Evolutionary conservation across 306 rosid species (phyloP).

Genomic region (Vachellia pachyceras): DNA sequence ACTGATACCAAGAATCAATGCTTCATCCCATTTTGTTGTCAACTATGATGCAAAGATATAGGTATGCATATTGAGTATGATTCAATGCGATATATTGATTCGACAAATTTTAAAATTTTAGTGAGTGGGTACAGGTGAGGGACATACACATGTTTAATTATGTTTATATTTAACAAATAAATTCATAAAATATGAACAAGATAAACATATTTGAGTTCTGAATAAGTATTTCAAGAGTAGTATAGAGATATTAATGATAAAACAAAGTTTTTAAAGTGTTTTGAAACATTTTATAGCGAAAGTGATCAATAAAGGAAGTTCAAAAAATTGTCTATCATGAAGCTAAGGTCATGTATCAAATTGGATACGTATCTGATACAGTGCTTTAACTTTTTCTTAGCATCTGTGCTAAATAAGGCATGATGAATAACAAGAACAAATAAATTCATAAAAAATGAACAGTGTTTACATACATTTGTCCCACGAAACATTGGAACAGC

Average conservation of each 20-base stretch:
- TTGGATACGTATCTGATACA: not conserved
- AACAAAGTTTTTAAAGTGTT: not conserved
- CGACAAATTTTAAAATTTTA: not conserved
- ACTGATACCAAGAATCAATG: constrained; percentile 53
- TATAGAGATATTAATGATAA: not conserved
- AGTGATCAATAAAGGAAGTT: no score
- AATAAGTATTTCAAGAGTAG: not conserved
- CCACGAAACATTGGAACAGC: constrained; percentile 64
- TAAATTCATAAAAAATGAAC: constrained; percentile 42
- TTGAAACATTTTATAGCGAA: not conserved
- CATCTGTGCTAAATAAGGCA: not conserved
- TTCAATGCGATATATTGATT: not conserved
- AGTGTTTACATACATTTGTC: constrained; percentile 69
- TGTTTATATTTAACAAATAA: not conserved
- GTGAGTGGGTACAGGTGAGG: not conserved
- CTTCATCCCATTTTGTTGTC: constrained; percentile 37
- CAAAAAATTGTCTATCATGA: not conserved
- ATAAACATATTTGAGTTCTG: not conserved
- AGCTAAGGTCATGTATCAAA: not conserved
- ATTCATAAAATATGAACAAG: not conserved
- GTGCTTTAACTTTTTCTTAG: not conserved
- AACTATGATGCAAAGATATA: not conserved
- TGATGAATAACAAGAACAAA: constrained; percentile 34
- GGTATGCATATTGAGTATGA: not conserved
- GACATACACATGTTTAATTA: not conserved